Evolutionary conservation across 495 filamentous ascomycete genomes (phyloP), one percentile per base, ranked within the genome.

Genomic region (Hypomontagnella monticulosa): DNA sequence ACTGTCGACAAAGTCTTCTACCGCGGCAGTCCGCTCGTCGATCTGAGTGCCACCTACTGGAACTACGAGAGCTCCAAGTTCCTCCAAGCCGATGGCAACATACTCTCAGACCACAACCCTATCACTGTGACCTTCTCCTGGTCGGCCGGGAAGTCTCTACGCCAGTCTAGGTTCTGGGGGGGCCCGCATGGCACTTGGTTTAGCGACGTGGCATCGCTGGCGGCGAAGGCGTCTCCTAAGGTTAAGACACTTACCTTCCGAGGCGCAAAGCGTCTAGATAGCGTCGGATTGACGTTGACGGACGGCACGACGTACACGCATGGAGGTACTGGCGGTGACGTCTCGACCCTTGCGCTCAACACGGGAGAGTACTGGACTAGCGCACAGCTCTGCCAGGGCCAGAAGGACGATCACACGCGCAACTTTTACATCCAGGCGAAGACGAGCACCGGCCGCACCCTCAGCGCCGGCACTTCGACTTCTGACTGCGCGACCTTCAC

Each of bases 1-100:
- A 83, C 80, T 1, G 83, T 89, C 12, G 87, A 89, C 63, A 89
- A 88, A 72, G 80, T 88, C 40, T 78, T 88, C 47, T 88, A 87
- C 70, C 79, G 86, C 9, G 77, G 77, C 3, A 79, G 80, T 27
- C 73, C 76, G 5, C 64, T 84, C 0, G 61, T 87, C 0, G 69
- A 67, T 0, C 69, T 89, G 8, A 53, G 61, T 7, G 79, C 82
- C 0, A 77, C 74, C 0, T 67, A 68, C 27, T 85, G 81, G 66
- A 66, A 68, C 52, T 88, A 89, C 59, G 84, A 78, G 15, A 76
- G 76, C 47, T 30, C 61, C 8, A 70, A 71, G 15, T 89, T 88
- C 71, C 71, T 86, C 0, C 80, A 85, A 68, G 55, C 76, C 1
- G 67, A 84, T 67, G 84, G 84, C 1, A 73, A 71, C 32, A 73